Conservation (phyloP, 1,284 basidiomycete genomes). For the Exobasidium cylindrosporum region DNA sequence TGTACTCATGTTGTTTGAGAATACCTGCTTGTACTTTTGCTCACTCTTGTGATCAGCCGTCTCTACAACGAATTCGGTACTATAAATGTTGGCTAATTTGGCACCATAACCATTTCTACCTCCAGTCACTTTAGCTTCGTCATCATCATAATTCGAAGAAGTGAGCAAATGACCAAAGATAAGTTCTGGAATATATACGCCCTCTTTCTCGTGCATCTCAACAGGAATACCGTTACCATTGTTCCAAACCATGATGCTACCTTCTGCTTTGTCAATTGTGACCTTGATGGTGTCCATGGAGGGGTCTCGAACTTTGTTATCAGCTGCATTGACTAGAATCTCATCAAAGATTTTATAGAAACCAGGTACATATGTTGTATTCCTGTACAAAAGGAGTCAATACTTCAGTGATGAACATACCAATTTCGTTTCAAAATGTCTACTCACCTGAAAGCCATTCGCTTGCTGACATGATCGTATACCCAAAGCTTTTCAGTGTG, state of each 20-base stretch:
- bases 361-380: slow-evolving; percentile 90
- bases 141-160: slow-evolving; percentile 96
- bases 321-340: slow-evolving; percentile 97
- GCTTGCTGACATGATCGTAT: slow-evolving; percentile 42
- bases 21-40: slow-evolving; percentile 94
- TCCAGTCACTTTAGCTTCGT: slow-evolving; percentile 97
- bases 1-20: slow-evolving; percentile 88
- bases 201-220: slow-evolving; percentile 85
- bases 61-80: slow-evolving; percentile 92
- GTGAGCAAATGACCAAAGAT: slow-evolving; percentile 96
- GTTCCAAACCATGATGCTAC: slow-evolving; percentile 88
- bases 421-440: not conserved
- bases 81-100: slow-evolving; percentile 95
- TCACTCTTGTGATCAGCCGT: slow-evolving; percentile 83
- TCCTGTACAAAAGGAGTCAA: slow-evolving; percentile 52
- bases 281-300: slow-evolving; percentile 53
- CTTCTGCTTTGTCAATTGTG: slow-evolving; percentile 77
- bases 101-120: slow-evolving; percentile 98
- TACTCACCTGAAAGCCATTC: slow-evolving; percentile 53
- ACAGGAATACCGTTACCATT: slow-evolving; percentile 96
- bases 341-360: slow-evolving; percentile 99
- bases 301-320: slow-evolving; percentile 60
- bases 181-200: slow-evolving; percentile 93
- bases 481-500: slow-evolving; percentile 54
- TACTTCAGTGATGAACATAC: not conserved